Conservation (phyloP, 176 grass and related monocot species). For the Typha latifolia region DNA sequence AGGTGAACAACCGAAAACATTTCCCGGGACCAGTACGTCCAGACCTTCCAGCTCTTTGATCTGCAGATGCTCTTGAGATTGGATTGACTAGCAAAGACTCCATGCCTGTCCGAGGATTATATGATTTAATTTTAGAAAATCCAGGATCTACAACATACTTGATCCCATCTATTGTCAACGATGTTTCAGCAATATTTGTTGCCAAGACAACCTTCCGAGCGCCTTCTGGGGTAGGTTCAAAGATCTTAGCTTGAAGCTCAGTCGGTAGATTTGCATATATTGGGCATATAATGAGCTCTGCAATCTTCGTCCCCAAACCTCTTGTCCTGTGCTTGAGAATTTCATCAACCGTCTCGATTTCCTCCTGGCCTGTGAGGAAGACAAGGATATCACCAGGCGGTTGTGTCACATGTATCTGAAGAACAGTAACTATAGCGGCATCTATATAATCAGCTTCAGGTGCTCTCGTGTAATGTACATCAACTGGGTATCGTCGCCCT, state of each 20-base stretch:
- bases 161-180: conserved; percentile 93
- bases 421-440: conserved; percentile 81
- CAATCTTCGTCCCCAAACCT: conserved; percentile 88
- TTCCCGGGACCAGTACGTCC: conserved; percentile 91
- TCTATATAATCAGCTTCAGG: conserved; percentile 98
- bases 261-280: conserved; percentile 93
- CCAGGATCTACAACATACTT: conserved; percentile 94
- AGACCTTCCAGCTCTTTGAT: conserved; percentile 85
- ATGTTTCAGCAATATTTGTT: conserved; percentile 94
- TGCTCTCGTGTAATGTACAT: conserved; percentile 83
- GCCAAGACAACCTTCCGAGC: conserved; percentile 85
- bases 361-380: conserved; percentile 87
- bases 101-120: conserved; percentile 84
- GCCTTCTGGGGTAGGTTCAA: conserved; percentile 83
- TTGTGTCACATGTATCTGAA: conserved; percentile 94
- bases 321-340: conserved; percentile 85
- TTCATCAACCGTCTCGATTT: conserved; percentile 96
- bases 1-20: conserved; percentile 83
- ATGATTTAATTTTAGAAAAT: conserved; percentile 92
- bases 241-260: conserved; percentile 94
- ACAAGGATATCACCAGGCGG: conserved; percentile 81
- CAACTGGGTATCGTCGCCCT: conserved; percentile 67
- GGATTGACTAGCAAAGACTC: conserved; percentile 82
- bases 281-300: conserved; percentile 82
- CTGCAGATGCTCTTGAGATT: conserved; percentile 90